A percentile compares a stretch with the other conserved stretches of the same genome.
Evolutionary conservation across 805 yeast genomes (phyloP).

Genomic region (Hanseniaspora jakobsenii): DNA sequence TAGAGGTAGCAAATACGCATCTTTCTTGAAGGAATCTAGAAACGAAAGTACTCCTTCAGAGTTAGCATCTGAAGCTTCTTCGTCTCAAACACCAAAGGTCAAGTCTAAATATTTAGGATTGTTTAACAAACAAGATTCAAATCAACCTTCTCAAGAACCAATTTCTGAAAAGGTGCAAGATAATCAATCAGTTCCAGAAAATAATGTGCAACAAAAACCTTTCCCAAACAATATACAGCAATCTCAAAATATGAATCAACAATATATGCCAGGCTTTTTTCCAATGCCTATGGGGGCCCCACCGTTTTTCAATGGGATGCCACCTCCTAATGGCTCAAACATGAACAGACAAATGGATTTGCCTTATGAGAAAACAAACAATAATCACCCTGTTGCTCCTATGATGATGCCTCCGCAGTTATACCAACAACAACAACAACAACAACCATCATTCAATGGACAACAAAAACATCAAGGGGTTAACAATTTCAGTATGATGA

Average conservation of each 20-base stretch:
- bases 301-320: too few relatives aligned
- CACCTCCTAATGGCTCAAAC: neutral
- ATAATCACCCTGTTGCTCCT: too few relatives aligned
- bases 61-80: too few relatives aligned
- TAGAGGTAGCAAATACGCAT: slow-evolving; percentile 11
- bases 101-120: neutral
- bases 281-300: too few relatives aligned
- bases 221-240: slow-evolving; percentile 17
- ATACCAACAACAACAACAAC: slow-evolving; percentile 5
- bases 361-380: too few relatives aligned
- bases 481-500: neutral
- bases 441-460: slow-evolving; percentile 1
- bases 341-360: too few relatives aligned
- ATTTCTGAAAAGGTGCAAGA: too few relatives aligned
- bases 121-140: neutral
- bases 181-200: too few relatives aligned
- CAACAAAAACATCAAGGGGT: neutral
- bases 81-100: too few relatives aligned
- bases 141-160: too few relatives aligned
- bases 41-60: neutral
- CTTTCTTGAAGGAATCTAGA: slow-evolving; percentile 4
- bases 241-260: slow-evolving; percentile 13
- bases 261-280: neutral
- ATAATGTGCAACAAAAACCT: slow-evolving; percentile 3
- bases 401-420: neutral